Percentiles rank a stretch among this genome's conserved stretches.
These are phyloP conservation scores for Kingdonia uniflora DNA, from an alignment of 164 flowering plant species.

Conservation along the genomic window DNA sequence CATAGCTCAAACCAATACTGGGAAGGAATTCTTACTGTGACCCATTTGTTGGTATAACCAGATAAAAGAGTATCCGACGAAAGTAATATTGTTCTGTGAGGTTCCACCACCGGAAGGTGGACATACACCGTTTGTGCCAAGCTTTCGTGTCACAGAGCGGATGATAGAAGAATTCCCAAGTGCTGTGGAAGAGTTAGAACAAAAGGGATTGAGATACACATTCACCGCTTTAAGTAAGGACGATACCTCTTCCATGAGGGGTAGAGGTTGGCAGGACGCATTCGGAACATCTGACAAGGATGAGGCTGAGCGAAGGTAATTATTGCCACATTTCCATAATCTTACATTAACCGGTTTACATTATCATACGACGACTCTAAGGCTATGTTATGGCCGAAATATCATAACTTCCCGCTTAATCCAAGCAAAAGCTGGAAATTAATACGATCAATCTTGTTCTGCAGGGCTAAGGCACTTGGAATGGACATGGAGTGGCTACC, in stretches of 20 bases:
- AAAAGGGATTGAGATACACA: slow-evolving; percentile 37
- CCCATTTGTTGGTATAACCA: too few relatives aligned
- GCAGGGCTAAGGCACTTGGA: slow-evolving; percentile 44
- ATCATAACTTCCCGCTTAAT: too few relatives aligned
- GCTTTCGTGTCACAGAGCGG: slow-evolving; percentile 38
- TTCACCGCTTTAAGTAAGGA: slow-evolving; percentile 38
- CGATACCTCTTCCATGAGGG: slow-evolving; percentile 45
- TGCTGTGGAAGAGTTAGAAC: slow-evolving; percentile 43
- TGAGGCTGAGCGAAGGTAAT: slow-evolving; percentile 29
- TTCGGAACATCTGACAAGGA: slow-evolving; percentile 38
- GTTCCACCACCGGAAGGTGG: slow-evolving; percentile 56
- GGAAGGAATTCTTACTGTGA: too few relatives aligned
- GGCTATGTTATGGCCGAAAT: too few relatives aligned
- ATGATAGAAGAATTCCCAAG: slow-evolving; percentile 50
- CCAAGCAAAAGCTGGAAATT: too few relatives aligned
- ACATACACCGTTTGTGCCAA: slow-evolving; percentile 55
- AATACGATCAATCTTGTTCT: too few relatives aligned
- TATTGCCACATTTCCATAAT: too few relatives aligned
- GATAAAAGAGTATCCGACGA: slow-evolving; percentile 42
- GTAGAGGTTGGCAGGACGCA: slow-evolving; percentile 58
- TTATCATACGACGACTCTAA: too few relatives aligned
- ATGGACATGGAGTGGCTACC: slow-evolving; percentile 53
- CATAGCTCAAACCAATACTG: too few relatives aligned
- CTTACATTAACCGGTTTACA: too few relatives aligned
- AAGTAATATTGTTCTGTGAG: slow-evolving; percentile 46